These are phyloP conservation scores for Spatholobus suberectus DNA, from an alignment of 306 rosid genomes.

Conservation along the genomic window DNA sequence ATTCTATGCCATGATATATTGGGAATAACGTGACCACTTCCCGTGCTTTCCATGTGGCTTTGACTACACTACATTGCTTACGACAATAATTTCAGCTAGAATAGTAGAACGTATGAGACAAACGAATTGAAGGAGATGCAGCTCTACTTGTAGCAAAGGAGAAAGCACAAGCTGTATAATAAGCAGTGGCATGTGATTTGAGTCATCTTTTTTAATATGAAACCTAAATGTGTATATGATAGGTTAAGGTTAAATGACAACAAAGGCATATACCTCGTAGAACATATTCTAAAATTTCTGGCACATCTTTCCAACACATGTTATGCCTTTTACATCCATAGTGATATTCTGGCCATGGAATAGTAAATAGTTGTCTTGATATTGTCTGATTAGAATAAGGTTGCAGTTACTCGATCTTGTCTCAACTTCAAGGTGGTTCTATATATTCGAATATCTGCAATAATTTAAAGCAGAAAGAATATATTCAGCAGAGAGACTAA, in stretches of 20 bases:
- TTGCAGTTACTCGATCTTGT: not conserved
- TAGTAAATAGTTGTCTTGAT: not conserved
- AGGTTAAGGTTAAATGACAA: not conserved
- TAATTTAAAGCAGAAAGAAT: not conserved
- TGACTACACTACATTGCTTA: not conserved
- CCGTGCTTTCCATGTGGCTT: not conserved
- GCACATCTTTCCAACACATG: constrained; percentile 11
- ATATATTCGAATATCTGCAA: not conserved
- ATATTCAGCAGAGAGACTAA: not conserved
- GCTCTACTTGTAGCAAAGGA: not conserved
- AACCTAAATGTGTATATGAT: not conserved
- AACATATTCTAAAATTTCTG: not conserved
- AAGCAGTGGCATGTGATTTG: not conserved
- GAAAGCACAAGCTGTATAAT: not conserved
- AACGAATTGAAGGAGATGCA: not conserved
- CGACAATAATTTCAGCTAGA: not conserved
- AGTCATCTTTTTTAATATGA: not conserved
- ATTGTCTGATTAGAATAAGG: not conserved
- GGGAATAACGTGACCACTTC: not conserved
- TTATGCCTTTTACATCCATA: not conserved
- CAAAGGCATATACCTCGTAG: not conserved
- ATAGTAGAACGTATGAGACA: not conserved
- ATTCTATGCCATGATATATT: not conserved
- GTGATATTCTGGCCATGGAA: not conserved
- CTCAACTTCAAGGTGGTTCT: not conserved